Evolutionary conservation across 306 rosid genomes (phyloP), one percentile per base, ranked within the genome.

Genomic region (Senna tora): DNA sequence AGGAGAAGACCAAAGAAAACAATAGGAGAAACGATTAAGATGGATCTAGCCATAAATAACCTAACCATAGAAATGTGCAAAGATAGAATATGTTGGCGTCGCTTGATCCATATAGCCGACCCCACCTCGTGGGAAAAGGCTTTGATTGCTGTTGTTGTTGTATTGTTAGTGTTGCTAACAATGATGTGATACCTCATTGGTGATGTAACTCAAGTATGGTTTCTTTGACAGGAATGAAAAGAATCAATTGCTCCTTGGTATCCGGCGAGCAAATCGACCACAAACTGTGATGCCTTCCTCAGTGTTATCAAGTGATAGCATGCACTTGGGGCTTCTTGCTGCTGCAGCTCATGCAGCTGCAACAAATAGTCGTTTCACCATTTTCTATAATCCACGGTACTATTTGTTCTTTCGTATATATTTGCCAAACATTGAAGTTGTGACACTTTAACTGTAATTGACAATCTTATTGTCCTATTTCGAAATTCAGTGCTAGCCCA

Each of bases 311-410:
- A 94, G 99, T 75, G 99, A 94, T 57, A 94, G 99, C 83, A 94
- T 94, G 99, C 99, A 94, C 80, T 78, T 94, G 76, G 99, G 99
- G 67, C 99, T 94, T 85, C 97, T 94, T 77, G 99, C 99, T 64
- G 99, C 99, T 9, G 99, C 99, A 71, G 99, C 99, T 69, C 99
- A 94, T 60, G 99, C 99, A 61, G 99, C 99, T 75, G 86, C 96
- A 56, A 94, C 99, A 68, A 94, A 85, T 52, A 94, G 99, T 64
- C 99, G 91, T 41, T 94, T 94, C 81, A 91, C 99, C 71, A 91
- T 94, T 80, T 94, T 89, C 87, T 94, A 86, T 75, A 94, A 94
- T 46, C 99, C 99, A 64, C 92, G 97, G 99, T 94, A 84, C 12
- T 20, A 34, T 34, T 45, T 49, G 22, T 16, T 28, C 46, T 59